Percentiles rank a stretch among this genome's conserved stretches.
Conservation (phyloP, 2,329 filamentous ascomycete genomes). For the Clarireedia sp. region DNA sequence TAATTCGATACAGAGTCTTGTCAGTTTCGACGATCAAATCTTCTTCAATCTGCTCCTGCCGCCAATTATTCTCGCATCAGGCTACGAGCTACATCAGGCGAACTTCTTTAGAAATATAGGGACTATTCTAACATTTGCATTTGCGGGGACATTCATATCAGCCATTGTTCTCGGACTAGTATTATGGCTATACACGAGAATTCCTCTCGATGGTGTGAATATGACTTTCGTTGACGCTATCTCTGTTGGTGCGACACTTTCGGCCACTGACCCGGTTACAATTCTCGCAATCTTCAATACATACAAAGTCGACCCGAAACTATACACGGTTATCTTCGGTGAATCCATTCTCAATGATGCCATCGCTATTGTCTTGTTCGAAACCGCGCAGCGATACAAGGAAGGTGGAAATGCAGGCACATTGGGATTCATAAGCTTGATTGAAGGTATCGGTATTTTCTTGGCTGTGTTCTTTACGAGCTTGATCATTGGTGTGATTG, state of each 20-base stretch:
- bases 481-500: slow-evolving; percentile 76
- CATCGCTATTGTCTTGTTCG: slow-evolving; percentile 96
- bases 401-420: slow-evolving; percentile 60
- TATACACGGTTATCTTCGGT: slow-evolving; percentile 98
- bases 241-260: slow-evolving; percentile 90
- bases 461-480: slow-evolving; percentile 94
- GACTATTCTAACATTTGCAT: slow-evolving; percentile 94
- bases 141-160: slow-evolving; percentile 93
- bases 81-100: slow-evolving; percentile 94
- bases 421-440: slow-evolving; percentile 71
- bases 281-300: slow-evolving; percentile 98
- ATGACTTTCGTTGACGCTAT: slow-evolving; percentile 94
- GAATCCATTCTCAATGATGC: slow-evolving; percentile 98
- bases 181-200: slow-evolving; percentile 78
- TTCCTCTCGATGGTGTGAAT: slow-evolving; percentile 76
- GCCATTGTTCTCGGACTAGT: slow-evolving; percentile 89
- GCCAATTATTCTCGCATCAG: slow-evolving; percentile 93
- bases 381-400: slow-evolving; percentile 90
- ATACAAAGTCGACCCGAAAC: slow-evolving; percentile 97
- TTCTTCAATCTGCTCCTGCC: slow-evolving; percentile 99
- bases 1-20: slow-evolving; percentile 77
- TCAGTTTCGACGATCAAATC: slow-evolving; percentile 98
- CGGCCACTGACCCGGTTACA: slow-evolving; percentile 93
- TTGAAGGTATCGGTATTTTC: slow-evolving; percentile 91
- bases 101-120: slow-evolving; percentile 99